Base-by-base conservation (phyloP, 2,329 filamentous ascomycete genomes). In the Pestalotiopsis sp. region DNA sequence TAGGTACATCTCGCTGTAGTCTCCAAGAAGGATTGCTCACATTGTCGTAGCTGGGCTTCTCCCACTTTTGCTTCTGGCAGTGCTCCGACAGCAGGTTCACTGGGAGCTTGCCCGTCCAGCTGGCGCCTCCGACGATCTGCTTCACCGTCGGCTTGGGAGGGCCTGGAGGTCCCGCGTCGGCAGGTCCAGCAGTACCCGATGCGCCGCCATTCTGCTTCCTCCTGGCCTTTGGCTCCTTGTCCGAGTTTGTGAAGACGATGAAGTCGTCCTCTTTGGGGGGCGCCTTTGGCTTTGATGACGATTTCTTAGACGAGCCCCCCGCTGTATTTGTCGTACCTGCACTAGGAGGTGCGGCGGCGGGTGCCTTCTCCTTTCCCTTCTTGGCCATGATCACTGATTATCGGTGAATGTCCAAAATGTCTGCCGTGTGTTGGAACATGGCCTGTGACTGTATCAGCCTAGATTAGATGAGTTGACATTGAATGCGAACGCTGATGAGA, bases 21-120 rank as follows among this genome's bases (percentile, higher is more conserved):
- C 67, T 67, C 66, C 39, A 67, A 59, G 65, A 68, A 68, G 68
- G 7, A 9, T 36, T 68, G 72, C 82, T 78, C 82, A 92, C 90
- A 83, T 94, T 93, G 72, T 92, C 92, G 80, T 97, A 99, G 72
- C 97, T 95, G 2, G 95, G 95, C 78, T 91, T 95, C 73, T 94
- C 93, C 96, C 96, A 99, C 78, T 93, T 94, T 80, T 97, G 93
- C 80, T 95, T 97, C 82, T 97, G 94, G 76, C 95, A 98, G 81
- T 97, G 93, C 84, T 98, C 96, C 45, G 93, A 93, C 72, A 98
- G 88, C 75, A 98, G 87, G 78, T 97, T 98, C 72, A 98, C 93
- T 1, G 96, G 96, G 39, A 99, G 84, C 80, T 99, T 99, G 56
- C 96, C 96, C 0, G 96, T 99, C 96, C 96, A 99, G 74, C 94